A percentile compares a stretch with the other conserved stretches of the same genome.
Conservation (phyloP, 306 rosid genomes). For the Alnus glutinosa region DNA sequence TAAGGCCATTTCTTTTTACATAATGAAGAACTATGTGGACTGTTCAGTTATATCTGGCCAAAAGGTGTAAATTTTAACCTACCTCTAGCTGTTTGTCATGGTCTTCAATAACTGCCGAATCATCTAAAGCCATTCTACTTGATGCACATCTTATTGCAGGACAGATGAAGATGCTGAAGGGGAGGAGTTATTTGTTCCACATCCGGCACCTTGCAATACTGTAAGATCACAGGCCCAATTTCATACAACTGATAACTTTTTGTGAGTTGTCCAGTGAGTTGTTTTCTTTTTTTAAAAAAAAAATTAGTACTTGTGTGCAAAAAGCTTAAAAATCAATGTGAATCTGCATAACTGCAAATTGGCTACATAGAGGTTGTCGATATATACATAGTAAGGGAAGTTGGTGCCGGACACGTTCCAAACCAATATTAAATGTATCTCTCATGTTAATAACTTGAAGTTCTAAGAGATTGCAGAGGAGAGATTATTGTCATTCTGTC, state of each 20-base stretch:
- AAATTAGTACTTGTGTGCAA: neutral
- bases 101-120: neutral
- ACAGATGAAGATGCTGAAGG: conserved; percentile 72
- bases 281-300: neutral
- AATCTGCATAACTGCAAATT: neutral
- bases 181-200: conserved; percentile 62
- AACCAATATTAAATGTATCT: neutral
- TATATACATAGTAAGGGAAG: neutral
- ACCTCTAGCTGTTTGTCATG: neutral
- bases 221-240: conserved; percentile 46
- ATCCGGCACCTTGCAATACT: conserved; percentile 27
- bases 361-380: neutral
- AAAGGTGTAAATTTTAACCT: neutral
- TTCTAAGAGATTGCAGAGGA: neutral
- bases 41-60: neutral
- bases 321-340: neutral
- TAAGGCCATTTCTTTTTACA: neutral
- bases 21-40: neutral
- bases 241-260: conserved; percentile 16
- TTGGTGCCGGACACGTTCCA: neutral
- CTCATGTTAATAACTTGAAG: neutral
- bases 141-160: conserved; percentile 45
- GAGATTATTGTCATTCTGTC: neutral
- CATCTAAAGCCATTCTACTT: conserved; percentile 1
- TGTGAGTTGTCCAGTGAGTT: neutral